Evolutionary conservation across 2,329 filamentous ascomycete genomes (phyloP).

Genomic region (Pestalotiopsis sp.): DNA sequence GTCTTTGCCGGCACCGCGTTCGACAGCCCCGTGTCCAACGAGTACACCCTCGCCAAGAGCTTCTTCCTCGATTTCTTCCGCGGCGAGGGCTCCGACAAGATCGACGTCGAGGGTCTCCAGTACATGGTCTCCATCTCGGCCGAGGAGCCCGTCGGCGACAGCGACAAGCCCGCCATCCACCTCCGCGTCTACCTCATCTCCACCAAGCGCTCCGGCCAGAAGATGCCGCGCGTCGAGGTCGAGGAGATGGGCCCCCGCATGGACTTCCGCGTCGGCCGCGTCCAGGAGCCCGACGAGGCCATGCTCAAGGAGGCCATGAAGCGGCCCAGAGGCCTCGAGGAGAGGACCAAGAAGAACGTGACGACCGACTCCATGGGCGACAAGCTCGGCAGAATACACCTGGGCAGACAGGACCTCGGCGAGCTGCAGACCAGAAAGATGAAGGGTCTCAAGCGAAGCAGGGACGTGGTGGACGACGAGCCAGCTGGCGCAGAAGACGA

Average conservation of each 20-base stretch:
- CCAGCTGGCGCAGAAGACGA: slow-evolving; percentile 52
- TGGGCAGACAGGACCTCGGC: slow-evolving; percentile 85
- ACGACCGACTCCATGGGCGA: slow-evolving; percentile 89
- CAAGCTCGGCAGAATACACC: slow-evolving; percentile 91
- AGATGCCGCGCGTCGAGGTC: slow-evolving; percentile 85
- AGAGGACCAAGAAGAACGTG: slow-evolving; percentile 94
- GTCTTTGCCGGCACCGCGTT: slow-evolving; percentile 89
- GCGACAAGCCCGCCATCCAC: slow-evolving; percentile 58
- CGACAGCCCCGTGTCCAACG: slow-evolving; percentile 76
- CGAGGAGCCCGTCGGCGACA: slow-evolving; percentile 57
- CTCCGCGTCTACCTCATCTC: slow-evolving; percentile 83
- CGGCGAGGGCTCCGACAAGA: slow-evolving; percentile 73
- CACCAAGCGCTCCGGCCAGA: slow-evolving; percentile 85
- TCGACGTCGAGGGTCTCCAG: slow-evolving; percentile 94
- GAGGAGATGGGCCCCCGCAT: slow-evolving; percentile 95
- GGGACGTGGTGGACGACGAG: slow-evolving; percentile 57
- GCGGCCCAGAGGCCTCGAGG: slow-evolving; percentile 74
- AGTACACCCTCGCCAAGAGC: slow-evolving; percentile 84
- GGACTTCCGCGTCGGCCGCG: slow-evolving; percentile 71
- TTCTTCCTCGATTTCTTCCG: slow-evolving; percentile 90
- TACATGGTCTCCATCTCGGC: slow-evolving; percentile 84
- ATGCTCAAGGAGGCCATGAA: slow-evolving; percentile 89
- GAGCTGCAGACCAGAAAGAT: slow-evolving; percentile 96
- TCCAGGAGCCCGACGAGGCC: slow-evolving; percentile 74
- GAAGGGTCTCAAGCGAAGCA: slow-evolving; percentile 92